A percentile compares a stretch with the other conserved stretches of the same genome.
Conservation (phyloP, 352 stramenopile species). For the Phytopythium aichiense region DNA sequence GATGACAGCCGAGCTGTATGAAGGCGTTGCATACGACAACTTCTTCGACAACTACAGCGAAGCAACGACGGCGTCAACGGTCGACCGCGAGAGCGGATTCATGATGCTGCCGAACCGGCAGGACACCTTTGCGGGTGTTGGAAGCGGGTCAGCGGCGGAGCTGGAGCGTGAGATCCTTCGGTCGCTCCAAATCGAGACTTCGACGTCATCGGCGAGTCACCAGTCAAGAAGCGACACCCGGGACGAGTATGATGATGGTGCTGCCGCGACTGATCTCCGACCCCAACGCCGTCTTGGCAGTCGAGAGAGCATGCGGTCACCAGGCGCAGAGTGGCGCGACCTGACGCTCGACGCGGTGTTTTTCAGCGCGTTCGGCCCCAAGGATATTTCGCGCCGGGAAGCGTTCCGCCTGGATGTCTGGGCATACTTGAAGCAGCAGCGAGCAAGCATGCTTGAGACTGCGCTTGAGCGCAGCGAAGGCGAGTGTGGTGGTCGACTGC, state of each 20-base stretch:
- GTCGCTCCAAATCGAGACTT: constrained; percentile 25
- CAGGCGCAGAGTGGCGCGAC: constrained; percentile 1
- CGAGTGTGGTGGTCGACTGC: constrained; percentile 41
- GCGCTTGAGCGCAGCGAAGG: constrained; percentile 48
- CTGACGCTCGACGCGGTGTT: constrained; percentile 32
- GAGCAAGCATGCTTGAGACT: constrained; percentile 54
- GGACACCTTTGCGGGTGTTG: background rate
- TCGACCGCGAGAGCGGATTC: background rate
- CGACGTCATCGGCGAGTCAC: background rate
- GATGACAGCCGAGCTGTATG: constrained; percentile 5
- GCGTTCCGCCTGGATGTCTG: constrained; percentile 66
- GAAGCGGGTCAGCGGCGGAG: constrained; percentile 13
- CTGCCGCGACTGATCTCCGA: background rate
- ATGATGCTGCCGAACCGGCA: constrained; percentile 9
- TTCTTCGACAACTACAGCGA: constrained; percentile 3
- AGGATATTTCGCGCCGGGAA: constrained; percentile 34
- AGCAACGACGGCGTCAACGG: background rate
- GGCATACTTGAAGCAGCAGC: constrained; percentile 63
- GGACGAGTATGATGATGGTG: background rate
- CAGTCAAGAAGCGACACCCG: background rate
- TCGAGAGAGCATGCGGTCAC: constrained; percentile 5
- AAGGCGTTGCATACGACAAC: constrained; percentile 5
- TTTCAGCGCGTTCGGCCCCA: constrained; percentile 55
- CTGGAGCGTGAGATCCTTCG: constrained; percentile 40
- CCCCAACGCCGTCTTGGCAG: background rate